Conservation (phyloP, 83 land plant genomes). For the Picea mariana region DNA sequence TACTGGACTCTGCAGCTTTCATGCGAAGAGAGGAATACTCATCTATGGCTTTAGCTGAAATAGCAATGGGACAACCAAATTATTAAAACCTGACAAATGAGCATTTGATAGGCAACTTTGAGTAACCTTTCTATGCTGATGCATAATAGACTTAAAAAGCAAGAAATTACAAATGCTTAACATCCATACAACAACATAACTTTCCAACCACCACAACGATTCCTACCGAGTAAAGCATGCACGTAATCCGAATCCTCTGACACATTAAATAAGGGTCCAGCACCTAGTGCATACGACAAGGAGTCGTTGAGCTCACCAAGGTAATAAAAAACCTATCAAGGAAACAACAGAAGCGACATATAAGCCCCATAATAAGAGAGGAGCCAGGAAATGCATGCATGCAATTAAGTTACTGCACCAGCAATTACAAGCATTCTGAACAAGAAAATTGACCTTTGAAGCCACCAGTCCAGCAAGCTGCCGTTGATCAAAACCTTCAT, state of each 20-base stretch:
- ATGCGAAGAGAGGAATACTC: conserved; percentile 40
- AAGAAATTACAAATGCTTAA: conserved; percentile 4
- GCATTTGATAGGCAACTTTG: neutral
- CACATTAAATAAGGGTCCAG: conserved; percentile 41
- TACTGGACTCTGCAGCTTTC: conserved; percentile 30
- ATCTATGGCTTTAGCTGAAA: conserved; percentile 44
- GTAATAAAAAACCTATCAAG: conserved; percentile 38
- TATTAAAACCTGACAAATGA: neutral
- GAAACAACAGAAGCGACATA: neutral
- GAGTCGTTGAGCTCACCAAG: conserved; percentile 44
- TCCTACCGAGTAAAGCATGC: conserved; percentile 43
- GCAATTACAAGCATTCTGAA: neutral
- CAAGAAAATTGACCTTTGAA: conserved; percentile 34
- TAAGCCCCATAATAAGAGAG: neutral
- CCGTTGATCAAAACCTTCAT: conserved; percentile 43
- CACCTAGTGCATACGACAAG: conserved; percentile 43
- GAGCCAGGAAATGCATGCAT: neutral
- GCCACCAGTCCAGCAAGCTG: conserved; percentile 50
- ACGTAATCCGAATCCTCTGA: conserved; percentile 54
- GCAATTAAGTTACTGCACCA: neutral
- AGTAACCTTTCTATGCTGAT: neutral
- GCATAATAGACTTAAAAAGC: neutral
- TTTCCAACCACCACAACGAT: neutral
- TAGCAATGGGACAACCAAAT: neutral
- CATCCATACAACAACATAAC: neutral